Percentiles rank a stretch among this genome's conserved stretches.
These are phyloP conservation scores for Harringtonia aguacate DNA, from an alignment of 2,329 filamentous ascomycete species.

Conservation along the genomic window DNA sequence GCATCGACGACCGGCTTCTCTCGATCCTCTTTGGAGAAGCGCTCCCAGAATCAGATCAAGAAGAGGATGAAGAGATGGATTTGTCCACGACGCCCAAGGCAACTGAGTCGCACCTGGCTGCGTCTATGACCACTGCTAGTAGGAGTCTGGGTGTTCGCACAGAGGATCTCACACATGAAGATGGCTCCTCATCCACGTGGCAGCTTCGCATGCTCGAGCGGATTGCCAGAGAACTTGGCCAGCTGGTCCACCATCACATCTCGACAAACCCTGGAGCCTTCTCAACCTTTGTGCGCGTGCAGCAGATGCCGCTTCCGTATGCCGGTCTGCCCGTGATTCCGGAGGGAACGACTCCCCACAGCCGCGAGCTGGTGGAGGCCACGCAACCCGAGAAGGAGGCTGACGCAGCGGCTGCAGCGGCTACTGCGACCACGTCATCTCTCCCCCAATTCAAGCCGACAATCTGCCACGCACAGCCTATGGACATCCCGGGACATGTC, in stretches of 20 bases:
- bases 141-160: too few relatives aligned
- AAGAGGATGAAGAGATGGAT: slow-evolving; percentile 11
- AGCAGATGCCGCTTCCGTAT: slow-evolving; percentile 59
- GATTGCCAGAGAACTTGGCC: slow-evolving; percentile 77
- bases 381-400: slow-evolving; percentile 1
- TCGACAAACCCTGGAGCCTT: slow-evolving; percentile 79
- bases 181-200: slow-evolving; percentile 38
- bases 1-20: slow-evolving; percentile 76
- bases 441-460: slow-evolving; percentile 39
- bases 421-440: slow-evolving; percentile 19
- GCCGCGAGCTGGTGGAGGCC: slow-evolving; percentile 6
- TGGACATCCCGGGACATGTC: slow-evolving; percentile 21
- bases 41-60: slow-evolving; percentile 39
- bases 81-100: slow-evolving; percentile 36
- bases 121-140: neutral
- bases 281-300: slow-evolving; percentile 61
- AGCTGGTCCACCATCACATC: slow-evolving; percentile 71
- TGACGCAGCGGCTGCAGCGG: slow-evolving; percentile 3
- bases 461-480: slow-evolving; percentile 26
- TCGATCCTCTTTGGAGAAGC: slow-evolving; percentile 80
- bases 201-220: slow-evolving; percentile 71
- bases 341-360: slow-evolving; percentile 28
- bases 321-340: slow-evolving; percentile 62
- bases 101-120: slow-evolving; percentile 17
- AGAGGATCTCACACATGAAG: slow-evolving; percentile 18